phyloP scores from a whole-genome alignment of 192 early-diverging fungal genomes.

The Funneliformis geosporum region DNA sequence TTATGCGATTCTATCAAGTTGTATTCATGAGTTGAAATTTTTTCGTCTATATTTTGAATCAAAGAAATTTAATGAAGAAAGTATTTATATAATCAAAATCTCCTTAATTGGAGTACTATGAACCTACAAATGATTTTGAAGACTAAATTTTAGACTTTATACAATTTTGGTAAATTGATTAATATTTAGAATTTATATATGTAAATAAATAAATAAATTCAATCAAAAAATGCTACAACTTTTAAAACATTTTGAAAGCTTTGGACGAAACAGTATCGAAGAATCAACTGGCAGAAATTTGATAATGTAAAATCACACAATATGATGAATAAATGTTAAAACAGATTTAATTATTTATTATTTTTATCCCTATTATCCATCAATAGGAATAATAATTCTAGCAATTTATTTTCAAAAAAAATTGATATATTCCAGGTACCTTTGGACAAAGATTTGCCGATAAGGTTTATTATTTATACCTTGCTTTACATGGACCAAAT shows the following conservation, averaged over 20 bases:
- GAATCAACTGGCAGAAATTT: background rate
- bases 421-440: too few species aligned
- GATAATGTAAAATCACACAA: background rate
- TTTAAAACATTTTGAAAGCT: slow-evolving; percentile 11
- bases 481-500: too few species aligned
- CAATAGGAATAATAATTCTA: too few species aligned
- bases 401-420: too few species aligned
- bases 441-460: too few species aligned
- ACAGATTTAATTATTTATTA: too few species aligned
- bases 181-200: too few species aligned
- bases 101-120: slow-evolving; percentile 50
- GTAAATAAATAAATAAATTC: too few species aligned
- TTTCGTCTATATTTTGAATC: too few species aligned
- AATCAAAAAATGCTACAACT: slow-evolving; percentile 14
- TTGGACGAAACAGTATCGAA: background rate
- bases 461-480: too few species aligned
- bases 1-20: slow-evolving; percentile 55
- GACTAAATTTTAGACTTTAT: slow-evolving; percentile 40
- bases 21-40: slow-evolving; percentile 58
- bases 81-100: slow-evolving; percentile 24
- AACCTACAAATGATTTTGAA: slow-evolving; percentile 32
- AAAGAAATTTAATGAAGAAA: slow-evolving; percentile 48
- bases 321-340: background rate
- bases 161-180: too few species aligned
- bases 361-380: too few species aligned